Conservation (phyloP, 2,329 filamentous ascomycete genomes). For the Ceratocystis papillata region DNA sequence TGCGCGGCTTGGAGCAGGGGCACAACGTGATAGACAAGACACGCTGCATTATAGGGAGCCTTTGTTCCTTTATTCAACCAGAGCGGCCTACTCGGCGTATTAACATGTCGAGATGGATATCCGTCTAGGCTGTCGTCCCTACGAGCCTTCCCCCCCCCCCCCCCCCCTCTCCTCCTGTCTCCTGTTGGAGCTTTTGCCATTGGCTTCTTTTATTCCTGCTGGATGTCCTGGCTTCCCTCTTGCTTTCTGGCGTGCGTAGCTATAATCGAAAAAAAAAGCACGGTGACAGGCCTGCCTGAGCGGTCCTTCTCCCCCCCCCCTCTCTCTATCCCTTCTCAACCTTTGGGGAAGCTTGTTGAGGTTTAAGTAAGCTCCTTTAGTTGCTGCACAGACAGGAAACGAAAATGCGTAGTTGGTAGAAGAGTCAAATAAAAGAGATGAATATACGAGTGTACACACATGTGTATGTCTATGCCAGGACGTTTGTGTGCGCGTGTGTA, state of each 20-base stretch:
- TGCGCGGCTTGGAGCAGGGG: background rate
- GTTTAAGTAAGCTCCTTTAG: background rate
- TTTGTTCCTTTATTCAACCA: background rate
- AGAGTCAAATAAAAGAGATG: background rate
- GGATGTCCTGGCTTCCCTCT: background rate
- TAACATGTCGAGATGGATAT: background rate
- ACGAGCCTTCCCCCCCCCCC: no score
- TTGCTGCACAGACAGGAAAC: background rate
- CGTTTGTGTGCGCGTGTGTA: no score
- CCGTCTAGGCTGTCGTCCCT: background rate
- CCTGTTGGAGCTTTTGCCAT: no score
- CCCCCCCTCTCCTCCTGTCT: no score
- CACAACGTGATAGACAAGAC: constrained; percentile 2
- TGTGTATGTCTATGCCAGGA: constrained; percentile 1
- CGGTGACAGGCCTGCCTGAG: background rate
- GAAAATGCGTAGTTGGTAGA: no score
- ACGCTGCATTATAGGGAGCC: background rate
- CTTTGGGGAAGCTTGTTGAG: background rate
- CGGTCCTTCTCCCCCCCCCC: background rate
- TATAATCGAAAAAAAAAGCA: background rate
- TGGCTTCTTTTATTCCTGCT: no score
- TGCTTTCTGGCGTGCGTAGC: no score
- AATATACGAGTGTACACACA: background rate
- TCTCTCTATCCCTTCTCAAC: background rate
- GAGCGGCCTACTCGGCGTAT: background rate